Evolutionary conservation across 768 basidiomycete genomes (phyloP).

Genomic region (Clavaria fumosa): DNA sequence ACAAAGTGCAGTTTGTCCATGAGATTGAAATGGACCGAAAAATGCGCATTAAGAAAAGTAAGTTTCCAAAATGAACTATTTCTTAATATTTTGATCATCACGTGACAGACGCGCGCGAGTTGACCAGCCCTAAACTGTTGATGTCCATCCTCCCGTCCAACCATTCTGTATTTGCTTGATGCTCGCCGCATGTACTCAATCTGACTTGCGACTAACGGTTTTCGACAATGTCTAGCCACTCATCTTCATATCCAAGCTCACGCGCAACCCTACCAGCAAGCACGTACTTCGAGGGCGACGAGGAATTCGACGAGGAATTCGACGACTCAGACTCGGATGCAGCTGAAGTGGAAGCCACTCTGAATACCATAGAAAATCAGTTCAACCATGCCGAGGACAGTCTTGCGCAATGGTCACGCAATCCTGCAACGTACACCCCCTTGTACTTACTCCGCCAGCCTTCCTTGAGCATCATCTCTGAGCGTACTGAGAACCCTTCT

Average conservation of each 20-base stretch:
- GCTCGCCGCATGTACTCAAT: too few species aligned
- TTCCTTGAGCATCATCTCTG: conserved; percentile 63
- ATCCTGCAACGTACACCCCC: conserved; percentile 25
- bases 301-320: conserved; percentile 58
- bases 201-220: too few species aligned
- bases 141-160: too few species aligned
- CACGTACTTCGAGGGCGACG: conserved; percentile 35
- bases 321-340: too few species aligned
- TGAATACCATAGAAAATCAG: conserved; percentile 53
- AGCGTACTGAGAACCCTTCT: conserved; percentile 55
- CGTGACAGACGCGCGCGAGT: too few species aligned
- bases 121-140: too few species aligned
- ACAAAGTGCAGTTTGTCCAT: too few species aligned
- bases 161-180: too few species aligned
- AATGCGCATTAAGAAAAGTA: too few species aligned
- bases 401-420: conserved; percentile 49
- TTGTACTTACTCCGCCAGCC: conserved; percentile 26
- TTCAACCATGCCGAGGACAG: conserved; percentile 50
- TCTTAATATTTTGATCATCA: too few species aligned
- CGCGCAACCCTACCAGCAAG: conserved; percentile 17
- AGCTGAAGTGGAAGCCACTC: conserved; percentile 62
- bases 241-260: conserved; percentile 39
- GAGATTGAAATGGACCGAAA: too few species aligned
- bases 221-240: conserved; percentile 29
- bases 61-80: too few species aligned